A percentile compares a stretch with the other conserved stretches of the same genome.
These are phyloP conservation scores for Pichia thaimueangensis DNA, from an alignment of 805 yeast species.

Conservation along the genomic window DNA sequence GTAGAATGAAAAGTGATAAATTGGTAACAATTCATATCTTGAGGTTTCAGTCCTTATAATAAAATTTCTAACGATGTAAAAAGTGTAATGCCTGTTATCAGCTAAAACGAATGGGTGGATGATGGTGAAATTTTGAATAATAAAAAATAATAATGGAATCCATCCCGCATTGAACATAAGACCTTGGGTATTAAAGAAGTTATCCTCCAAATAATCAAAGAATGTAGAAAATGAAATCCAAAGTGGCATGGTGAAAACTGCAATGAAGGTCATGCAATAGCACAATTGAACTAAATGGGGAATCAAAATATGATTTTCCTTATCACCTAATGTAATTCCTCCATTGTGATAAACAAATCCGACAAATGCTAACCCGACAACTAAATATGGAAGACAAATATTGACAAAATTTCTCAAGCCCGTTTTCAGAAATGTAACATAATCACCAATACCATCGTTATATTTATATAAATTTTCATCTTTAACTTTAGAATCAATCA, in stretches of 20 bases:
- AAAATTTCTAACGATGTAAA: constrained; percentile 71
- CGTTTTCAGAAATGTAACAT: constrained; percentile 22
- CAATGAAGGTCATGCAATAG: constrained; percentile 63
- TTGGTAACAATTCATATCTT: constrained; percentile 49
- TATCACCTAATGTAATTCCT: constrained; percentile 89
- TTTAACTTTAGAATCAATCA: constrained; percentile 45
- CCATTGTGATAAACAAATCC: constrained; percentile 61
- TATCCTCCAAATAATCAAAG: constrained; percentile 32
- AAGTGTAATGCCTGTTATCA: constrained; percentile 90
- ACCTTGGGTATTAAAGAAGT: constrained; percentile 21
- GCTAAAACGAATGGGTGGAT: constrained; percentile 89
- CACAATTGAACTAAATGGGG: constrained; percentile 76
- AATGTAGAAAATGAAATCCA: constrained; percentile 51
- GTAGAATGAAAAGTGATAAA: constrained; percentile 55
- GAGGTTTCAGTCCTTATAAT: constrained; percentile 45
- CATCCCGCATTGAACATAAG: constrained; percentile 19
- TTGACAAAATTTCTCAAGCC: constrained; percentile 28
- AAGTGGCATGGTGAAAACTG: constrained; percentile 64
- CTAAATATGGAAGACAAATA: constrained; percentile 41
- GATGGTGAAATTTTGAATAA: constrained; percentile 56
- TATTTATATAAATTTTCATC: constrained; percentile 26
- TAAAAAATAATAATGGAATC: constrained; percentile 32
- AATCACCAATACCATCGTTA: constrained; percentile 25
- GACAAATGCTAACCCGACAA: constrained; percentile 48
- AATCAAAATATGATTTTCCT: constrained; percentile 69